phyloP scores from a whole-genome alignment of 1,284 basidiomycete species.

The Fomitopsis schrenkii region DNA sequence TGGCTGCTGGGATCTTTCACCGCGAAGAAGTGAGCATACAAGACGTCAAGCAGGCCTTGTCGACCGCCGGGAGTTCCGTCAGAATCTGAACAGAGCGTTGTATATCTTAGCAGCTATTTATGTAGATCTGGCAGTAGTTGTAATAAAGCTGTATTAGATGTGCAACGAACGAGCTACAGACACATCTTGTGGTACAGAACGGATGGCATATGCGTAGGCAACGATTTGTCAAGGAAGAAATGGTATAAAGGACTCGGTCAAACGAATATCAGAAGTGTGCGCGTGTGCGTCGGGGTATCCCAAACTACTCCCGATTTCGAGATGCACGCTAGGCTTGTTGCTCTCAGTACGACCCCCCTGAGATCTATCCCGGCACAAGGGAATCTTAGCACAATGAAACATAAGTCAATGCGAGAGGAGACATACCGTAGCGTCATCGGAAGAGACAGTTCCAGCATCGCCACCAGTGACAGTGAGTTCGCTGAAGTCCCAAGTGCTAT shows the following conservation, averaged over 20 bases:
- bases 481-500: slow-evolving; percentile 50
- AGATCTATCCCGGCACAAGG: background rate
- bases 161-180: background rate
- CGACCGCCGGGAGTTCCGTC: slow-evolving; percentile 47
- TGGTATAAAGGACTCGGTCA: background rate
- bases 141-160: background rate
- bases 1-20: slow-evolving; percentile 99
- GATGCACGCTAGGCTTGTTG: too few relatives aligned
- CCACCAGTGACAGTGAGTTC: slow-evolving; percentile 44
- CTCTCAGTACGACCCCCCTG: background rate
- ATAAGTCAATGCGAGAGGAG: too few relatives aligned
- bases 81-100: slow-evolving; percentile 25
- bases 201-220: background rate
- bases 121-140: background rate
- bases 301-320: too few relatives aligned
- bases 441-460: slow-evolving; percentile 20
- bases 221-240: background rate
- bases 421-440: slow-evolving; percentile 19
- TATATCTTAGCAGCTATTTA: slow-evolving; percentile 4
- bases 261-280: background rate
- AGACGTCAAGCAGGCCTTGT: slow-evolving; percentile 66
- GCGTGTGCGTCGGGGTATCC: too few relatives aligned
- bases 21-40: slow-evolving; percentile 76
- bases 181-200: background rate
- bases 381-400: background rate